Evolutionary conservation across 108 stramenopile species (phyloP), one percentile per base, ranked within the genome.

Genomic region (Epipyxis sp.): DNA sequence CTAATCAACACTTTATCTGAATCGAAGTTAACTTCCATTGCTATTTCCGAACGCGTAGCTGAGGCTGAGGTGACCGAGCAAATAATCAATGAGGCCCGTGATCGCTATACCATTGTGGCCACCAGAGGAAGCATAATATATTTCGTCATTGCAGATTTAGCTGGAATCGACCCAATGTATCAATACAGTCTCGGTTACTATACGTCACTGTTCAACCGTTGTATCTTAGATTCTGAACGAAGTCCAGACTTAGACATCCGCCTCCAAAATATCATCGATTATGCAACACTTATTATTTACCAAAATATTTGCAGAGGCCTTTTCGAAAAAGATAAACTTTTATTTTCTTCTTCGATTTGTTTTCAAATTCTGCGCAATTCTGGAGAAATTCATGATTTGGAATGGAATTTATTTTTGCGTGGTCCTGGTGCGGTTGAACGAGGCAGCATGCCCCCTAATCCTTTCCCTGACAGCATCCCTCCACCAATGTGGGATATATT

Each of bases 111-210:
- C 25, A 43, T 76, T 10, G 89, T 71, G 2, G 88, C 89, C 20
- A 86, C 82, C 6, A 61, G 89, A 30, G 87, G 87, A 13, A 62
- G 83, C 2, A 82, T 90, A 62, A 82, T 89, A 6, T 90, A 88
- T 79, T 90, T 89, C 74, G 87, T 90, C 39, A 80, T 90, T 42
- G 85, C 86, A 0, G 89, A 89, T 77, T 61, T 89, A 58, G 82
- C 79, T 25, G 65, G 77, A 50, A 85, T 89, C 58, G 89, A 89
- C 61, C 89, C 89, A 32, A 88, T 87, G 87, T 89, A 89, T 83
- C 69, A 74, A 42, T 89, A 88, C 84, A 85, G 84, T 20, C 80
- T 89, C 20, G 77, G 79, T 42, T 89, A 88, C 86, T 88, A 84
- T 78, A 80, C 83, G 54, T 44, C 35, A 1, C 67, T 89, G 40